phyloP scores from a whole-genome alignment of 2,329 filamentous ascomycete species.

The Pseudogymnoascus sp. region DNA sequence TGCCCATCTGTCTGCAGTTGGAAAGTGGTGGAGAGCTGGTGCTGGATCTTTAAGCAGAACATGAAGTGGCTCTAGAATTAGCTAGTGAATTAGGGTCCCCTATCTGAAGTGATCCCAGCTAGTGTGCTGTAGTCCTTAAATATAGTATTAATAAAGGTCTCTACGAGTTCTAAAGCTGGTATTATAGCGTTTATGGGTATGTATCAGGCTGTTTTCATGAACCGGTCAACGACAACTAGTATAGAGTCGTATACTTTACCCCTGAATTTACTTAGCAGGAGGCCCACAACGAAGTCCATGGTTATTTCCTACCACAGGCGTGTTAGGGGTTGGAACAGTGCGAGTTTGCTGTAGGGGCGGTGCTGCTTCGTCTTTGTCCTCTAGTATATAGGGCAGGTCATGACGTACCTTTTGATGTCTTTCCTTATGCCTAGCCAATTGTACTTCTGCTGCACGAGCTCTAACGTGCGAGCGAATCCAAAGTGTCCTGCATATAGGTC shows the following conservation, averaged over 20 bases:
- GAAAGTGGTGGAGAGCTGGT: too few species aligned
- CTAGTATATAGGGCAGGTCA: neutral
- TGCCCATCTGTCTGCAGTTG: too few species aligned
- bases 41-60: too few species aligned
- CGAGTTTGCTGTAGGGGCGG: neutral
- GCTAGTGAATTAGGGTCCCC: too few species aligned
- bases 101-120: too few species aligned
- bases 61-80: too few species aligned
- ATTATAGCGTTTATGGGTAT: neutral
- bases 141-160: neutral
- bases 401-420: neutral
- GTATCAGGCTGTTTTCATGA: neutral
- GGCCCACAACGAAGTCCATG: neutral
- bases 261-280: neutral
- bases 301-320: neutral
- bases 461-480: too few species aligned
- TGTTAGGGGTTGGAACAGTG: neutral
- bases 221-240: neutral
- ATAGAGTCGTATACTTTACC: neutral
- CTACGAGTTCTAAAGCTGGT: neutral
- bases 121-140: too few species aligned
- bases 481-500: neutral
- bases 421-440: neutral
- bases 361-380: neutral
- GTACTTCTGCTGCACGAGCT: neutral